Evolutionary conservation across 768 basidiomycete species (phyloP), one percentile per base, ranked within the genome.

Genomic region (Phylloporus sp.): DNA sequence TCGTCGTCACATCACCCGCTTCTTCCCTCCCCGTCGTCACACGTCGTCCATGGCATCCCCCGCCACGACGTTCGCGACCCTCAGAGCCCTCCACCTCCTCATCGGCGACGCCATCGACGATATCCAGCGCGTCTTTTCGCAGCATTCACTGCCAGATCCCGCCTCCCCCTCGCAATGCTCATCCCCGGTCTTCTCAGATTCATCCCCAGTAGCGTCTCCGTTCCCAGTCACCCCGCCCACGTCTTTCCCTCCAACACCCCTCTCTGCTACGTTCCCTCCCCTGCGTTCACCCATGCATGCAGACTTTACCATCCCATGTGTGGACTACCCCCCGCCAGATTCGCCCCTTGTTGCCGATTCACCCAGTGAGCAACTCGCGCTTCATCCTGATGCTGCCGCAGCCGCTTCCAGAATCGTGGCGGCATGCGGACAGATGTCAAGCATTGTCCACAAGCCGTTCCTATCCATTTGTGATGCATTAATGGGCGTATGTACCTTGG

Each of bases 381-480:
- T 80, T 26, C 79, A 86, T 57, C 85, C 86, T 6, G 72, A 69
- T 12, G 84, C 84, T 5, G 72, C 77, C 8, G 72, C 74, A 28
- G 85, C 87, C 7, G 80, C 83, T 32, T 79, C 78, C 50, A 76
- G 74, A 54, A 84, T 88, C 40, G 77, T 88, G 29, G 80, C 86
- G 28, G 86, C 87, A 1, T 80, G 82, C 23, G 84, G 82, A 4
- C 88, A 89, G 61, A 69, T 90, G 51, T 71, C 78, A 10, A 79
- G 76, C 6, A 82, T 79, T 20, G 82, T 87, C 18, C 85, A 88
- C 59, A 70, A 72, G 5, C 86, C 87, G 26, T 87, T 88, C 64
- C 69, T 86, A 27, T 78, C 80, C n/a, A 70, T 90, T 8, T 87
- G 85, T 59, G 88, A 89, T 63, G 85, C 85, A 3, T 68, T 74